Conservation (phyloP, 2,329 filamentous ascomycete species). For the Plenodomus biglobosus region DNA sequence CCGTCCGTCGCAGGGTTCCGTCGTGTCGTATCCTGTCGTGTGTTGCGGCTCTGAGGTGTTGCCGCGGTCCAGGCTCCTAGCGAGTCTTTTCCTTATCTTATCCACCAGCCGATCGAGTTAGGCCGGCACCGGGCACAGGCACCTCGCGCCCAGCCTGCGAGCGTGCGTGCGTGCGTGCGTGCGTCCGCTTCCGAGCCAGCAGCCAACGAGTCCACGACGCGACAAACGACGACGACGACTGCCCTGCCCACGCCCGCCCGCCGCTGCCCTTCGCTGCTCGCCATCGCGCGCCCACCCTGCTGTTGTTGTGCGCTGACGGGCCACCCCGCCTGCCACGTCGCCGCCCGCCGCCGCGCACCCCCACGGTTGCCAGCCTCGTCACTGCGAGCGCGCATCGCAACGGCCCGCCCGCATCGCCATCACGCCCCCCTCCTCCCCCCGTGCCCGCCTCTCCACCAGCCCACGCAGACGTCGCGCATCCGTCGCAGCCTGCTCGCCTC, state of each 20-base stretch:
- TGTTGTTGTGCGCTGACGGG: neutral
- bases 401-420: constrained; percentile 6
- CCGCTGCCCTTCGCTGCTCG: neutral
- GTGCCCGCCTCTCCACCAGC: neutral
- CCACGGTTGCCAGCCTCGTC: neutral
- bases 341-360: neutral
- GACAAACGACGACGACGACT: neutral
- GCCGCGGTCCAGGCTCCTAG: neutral
- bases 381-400: neutral
- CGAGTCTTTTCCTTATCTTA: neutral
- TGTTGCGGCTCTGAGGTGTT: neutral
- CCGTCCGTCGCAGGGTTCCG: too few relatives aligned
- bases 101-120: neutral
- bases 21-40: too few relatives aligned
- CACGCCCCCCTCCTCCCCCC: constrained; percentile 20
- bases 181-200: neutral
- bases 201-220: neutral
- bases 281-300: neutral
- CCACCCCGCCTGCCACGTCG: neutral
- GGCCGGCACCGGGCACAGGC: neutral
- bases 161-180: too few relatives aligned
- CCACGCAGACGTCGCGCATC: constrained; percentile 15
- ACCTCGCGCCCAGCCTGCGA: neutral
- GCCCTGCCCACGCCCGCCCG: neutral
- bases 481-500: constrained; percentile 32